These are phyloP conservation scores for Eimeria maxima DNA, from an alignment of 169 alveolate genomes.

Conservation along the genomic window DNA sequence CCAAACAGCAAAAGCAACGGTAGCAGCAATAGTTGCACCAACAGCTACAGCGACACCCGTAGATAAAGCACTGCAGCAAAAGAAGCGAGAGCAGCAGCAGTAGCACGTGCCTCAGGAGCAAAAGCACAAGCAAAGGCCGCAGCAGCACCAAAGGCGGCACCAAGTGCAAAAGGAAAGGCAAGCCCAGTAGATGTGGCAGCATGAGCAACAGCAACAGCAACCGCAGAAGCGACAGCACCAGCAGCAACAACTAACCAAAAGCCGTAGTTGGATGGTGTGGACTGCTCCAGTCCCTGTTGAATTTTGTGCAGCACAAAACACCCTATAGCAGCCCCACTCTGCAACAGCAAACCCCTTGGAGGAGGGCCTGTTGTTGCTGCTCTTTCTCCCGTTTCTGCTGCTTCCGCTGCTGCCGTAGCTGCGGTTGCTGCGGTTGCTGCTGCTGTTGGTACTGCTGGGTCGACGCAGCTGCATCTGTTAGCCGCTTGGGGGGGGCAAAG, in stretches of 20 bases:
- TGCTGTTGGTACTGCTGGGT: constrained; percentile 18
- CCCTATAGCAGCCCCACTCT: constrained; percentile 37
- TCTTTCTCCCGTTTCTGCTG: neutral
- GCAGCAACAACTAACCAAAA: constrained; percentile 51
- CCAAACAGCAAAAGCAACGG: neutral
- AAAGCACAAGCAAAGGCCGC: neutral
- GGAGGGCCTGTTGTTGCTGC: neutral
- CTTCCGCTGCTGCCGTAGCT: constrained; percentile 28
- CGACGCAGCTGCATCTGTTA: constrained; percentile 19
- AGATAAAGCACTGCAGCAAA: too few relatives aligned
- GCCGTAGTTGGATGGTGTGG: neutral
- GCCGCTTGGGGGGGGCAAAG: constrained; percentile 1
- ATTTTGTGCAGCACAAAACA: constrained; percentile 29
- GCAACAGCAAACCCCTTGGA: neutral
- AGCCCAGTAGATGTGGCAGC: neutral
- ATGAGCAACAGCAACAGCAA: neutral
- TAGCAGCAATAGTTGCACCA: neutral
- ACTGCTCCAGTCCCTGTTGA: neutral
- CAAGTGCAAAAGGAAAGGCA: constrained; percentile 8
- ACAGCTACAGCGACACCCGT: neutral
- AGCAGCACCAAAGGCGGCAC: neutral
- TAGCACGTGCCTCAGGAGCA: constrained; percentile 26
- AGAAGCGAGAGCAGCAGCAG: constrained; percentile 7
- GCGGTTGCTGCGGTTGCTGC: neutral
- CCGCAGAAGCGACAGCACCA: neutral